A percentile compares a stretch with the other conserved stretches of the same genome.
These are phyloP conservation scores for Ophiocordyceps camponoti-leonardi DNA, from an alignment of 2,329 filamentous ascomycete genomes.

Conservation along the genomic window DNA sequence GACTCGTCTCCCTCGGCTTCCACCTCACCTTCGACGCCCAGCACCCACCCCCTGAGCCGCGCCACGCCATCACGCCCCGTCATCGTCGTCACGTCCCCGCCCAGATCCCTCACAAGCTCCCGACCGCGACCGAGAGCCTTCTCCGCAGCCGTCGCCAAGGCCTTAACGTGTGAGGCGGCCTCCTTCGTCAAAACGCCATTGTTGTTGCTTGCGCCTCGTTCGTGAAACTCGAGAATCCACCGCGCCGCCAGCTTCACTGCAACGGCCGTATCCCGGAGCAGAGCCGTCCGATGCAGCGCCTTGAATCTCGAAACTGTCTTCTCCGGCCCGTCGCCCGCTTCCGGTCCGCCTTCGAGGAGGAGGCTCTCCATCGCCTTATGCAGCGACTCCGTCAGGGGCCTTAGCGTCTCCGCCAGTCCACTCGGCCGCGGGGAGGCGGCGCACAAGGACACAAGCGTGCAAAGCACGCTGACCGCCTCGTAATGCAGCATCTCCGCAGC, in stretches of 20 bases:
- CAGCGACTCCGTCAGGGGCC: constrained; percentile 10
- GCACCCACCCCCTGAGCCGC: constrained; percentile 11
- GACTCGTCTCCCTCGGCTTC: neutral
- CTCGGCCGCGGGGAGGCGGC: neutral
- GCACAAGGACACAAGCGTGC: constrained; percentile 15
- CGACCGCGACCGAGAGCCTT: constrained; percentile 16
- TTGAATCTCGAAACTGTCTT: constrained; percentile 10
- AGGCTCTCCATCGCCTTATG: constrained; percentile 10
- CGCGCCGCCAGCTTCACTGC: constrained; percentile 14
- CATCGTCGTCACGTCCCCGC: constrained; percentile 11
- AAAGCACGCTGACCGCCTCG: constrained; percentile 23
- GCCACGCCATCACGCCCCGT: constrained; percentile 10
- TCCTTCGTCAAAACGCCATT: constrained; percentile 19
- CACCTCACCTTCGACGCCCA: constrained; percentile 8
- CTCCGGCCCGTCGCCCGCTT: constrained; percentile 3
- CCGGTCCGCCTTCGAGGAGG: constrained; percentile 6
- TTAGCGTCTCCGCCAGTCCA: constrained; percentile 9
- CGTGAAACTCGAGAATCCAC: constrained; percentile 18
- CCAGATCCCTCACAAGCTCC: constrained; percentile 10
- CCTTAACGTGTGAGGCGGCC: constrained; percentile 15
- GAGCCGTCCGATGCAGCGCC: constrained; percentile 17
- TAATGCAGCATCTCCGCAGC: constrained; percentile 25
- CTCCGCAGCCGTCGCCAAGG: constrained; percentile 13
- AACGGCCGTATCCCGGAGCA: constrained; percentile 19
- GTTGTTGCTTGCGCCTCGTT: constrained; percentile 20